Evolutionary conservation across 1,284 basidiomycete genomes (phyloP).

Genomic region (Farysia itapuensis): DNA sequence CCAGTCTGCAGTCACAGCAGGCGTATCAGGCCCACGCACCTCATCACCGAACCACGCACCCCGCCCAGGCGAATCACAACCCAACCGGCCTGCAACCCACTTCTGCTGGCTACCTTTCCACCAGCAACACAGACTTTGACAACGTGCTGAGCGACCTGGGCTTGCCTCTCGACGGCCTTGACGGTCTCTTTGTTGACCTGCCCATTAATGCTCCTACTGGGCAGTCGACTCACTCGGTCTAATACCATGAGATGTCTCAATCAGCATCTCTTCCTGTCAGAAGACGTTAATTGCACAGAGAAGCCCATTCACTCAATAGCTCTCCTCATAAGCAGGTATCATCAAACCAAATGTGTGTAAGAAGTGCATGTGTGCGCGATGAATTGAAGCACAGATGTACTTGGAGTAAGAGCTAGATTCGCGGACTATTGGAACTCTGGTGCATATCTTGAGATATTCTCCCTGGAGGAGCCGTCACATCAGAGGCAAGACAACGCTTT

Average conservation of each 20-base stretch:
- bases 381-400: neutral
- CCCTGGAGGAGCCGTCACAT: slow-evolving; percentile 41
- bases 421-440: slow-evolving; percentile 49
- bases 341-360: neutral
- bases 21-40: neutral
- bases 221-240: slow-evolving; percentile 18
- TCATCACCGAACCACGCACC: neutral
- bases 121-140: slow-evolving; percentile 32
- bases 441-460: slow-evolving; percentile 44
- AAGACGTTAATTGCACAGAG: no score
- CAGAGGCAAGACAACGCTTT: slow-evolving; percentile 49
- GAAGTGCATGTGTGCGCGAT: neutral
- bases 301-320: neutral
- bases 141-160: slow-evolving; percentile 26
- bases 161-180: slow-evolving; percentile 25
- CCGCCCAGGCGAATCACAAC: neutral
- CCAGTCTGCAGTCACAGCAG: neutral
- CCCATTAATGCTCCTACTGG: slow-evolving; percentile 15
- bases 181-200: slow-evolving; percentile 30
- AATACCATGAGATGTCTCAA: no score
- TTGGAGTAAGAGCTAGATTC: slow-evolving; percentile 23
- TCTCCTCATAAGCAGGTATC: neutral
- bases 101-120: no score
- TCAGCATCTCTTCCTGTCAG: no score
- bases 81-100: neutral